Percentiles rank a stretch among this genome's conserved stretches.
These are phyloP conservation scores for Orbilia javanica DNA, from an alignment of 2,329 filamentous ascomycete genomes.

Conservation along the genomic window DNA sequence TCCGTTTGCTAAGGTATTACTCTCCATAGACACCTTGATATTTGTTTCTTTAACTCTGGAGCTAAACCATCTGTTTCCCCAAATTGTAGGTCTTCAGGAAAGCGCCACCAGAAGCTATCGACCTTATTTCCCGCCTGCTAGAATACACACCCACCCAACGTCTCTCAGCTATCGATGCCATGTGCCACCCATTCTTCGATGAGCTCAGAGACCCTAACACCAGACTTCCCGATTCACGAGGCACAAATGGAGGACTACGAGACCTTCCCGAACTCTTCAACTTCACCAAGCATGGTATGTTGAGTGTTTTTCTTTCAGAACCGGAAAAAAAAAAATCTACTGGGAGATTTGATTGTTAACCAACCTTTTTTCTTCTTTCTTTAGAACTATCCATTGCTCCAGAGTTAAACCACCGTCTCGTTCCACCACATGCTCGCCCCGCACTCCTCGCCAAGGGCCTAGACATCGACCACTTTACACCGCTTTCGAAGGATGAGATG, in stretches of 20 bases:
- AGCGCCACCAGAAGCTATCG: conserved; percentile 91
- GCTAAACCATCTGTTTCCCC: conserved; percentile 24
- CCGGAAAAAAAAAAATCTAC: no score
- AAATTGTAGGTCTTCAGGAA: conserved; percentile 84
- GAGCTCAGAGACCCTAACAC: conserved; percentile 93
- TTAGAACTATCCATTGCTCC: conserved; percentile 96
- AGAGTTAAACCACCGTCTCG: conserved; percentile 85
- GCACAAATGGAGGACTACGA: conserved; percentile 81
- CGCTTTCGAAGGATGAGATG: conserved; percentile 94
- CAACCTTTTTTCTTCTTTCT: no score
- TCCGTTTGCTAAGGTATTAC: conserved; percentile 88
- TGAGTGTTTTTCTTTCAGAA: conserved; percentile 26
- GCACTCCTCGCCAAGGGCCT: conserved; percentile 81
- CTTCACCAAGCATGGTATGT: conserved; percentile 91
- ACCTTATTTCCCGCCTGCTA: conserved; percentile 90
- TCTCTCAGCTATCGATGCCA: conserved; percentile 90
- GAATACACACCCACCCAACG: conserved; percentile 98
- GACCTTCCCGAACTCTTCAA: conserved; percentile 91
- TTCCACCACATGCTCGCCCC: conserved; percentile 83
- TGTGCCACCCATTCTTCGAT: conserved; percentile 99
- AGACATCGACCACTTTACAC: conserved; percentile 93
- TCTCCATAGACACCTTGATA: background rate
- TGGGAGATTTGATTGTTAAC: conserved; percentile 40
- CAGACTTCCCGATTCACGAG: conserved; percentile 91
- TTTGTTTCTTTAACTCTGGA: background rate